These are phyloP conservation scores for Terfezia boudieri DNA, from an alignment of 495 filamentous ascomycete genomes.

Conservation along the genomic window DNA sequence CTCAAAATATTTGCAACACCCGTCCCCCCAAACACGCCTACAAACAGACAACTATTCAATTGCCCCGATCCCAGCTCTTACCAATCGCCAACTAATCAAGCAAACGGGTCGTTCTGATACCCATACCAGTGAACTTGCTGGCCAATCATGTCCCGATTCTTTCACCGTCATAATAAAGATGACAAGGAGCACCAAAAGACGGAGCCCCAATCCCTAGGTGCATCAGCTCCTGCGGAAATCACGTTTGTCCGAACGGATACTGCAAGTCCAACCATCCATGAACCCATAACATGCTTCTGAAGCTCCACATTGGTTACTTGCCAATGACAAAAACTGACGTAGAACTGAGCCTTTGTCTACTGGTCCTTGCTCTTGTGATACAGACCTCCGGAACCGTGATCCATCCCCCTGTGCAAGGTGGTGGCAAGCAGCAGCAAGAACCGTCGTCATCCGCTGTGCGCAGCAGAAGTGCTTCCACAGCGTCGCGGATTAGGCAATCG, in stretches of 20 bases:
- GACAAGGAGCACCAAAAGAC: constrained; percentile 27
- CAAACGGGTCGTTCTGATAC: background rate
- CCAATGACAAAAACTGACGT: no score
- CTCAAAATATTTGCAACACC: no score
- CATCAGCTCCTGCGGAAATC: background rate
- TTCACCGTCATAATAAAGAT: background rate
- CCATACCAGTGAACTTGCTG: background rate
- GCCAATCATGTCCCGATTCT: background rate
- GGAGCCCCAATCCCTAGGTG: background rate
- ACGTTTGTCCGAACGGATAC: background rate
- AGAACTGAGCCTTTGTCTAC: no score
- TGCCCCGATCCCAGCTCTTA: no score
- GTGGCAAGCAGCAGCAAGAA: constrained; percentile 19
- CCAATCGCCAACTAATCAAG: no score
- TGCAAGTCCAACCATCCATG: background rate
- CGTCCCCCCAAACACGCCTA: no score
- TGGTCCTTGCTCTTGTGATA: background rate
- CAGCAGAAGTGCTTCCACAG: background rate
- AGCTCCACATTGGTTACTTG: background rate
- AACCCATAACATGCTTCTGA: background rate
- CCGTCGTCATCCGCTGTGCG: constrained; percentile 2
- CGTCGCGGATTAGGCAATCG: background rate
- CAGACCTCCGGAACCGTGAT: background rate
- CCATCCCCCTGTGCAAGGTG: background rate
- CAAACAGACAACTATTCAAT: no score